A percentile compares a stretch with the other conserved stretches of the same genome.
phyloP scores from a whole-genome alignment of 2,329 filamentous ascomycete species.

The Colletotrichum abscissum region DNA sequence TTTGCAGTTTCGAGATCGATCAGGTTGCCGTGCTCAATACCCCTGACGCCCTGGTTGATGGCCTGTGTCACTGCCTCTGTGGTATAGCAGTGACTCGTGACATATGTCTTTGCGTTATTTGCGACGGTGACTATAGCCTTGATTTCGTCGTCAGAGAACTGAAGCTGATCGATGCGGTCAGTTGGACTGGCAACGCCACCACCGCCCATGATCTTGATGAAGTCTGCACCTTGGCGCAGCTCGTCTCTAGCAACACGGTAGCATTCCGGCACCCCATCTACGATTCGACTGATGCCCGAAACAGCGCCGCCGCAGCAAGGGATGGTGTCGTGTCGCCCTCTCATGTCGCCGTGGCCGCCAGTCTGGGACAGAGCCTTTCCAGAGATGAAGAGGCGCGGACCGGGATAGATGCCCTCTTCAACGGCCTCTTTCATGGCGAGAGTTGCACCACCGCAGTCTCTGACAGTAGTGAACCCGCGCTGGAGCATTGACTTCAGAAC shows the following conservation, averaged over 20 bases:
- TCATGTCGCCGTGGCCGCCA: constrained; percentile 66
- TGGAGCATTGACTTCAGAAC: constrained; percentile 57
- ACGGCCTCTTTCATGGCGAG: constrained; percentile 66
- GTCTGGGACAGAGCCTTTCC: constrained; percentile 66
- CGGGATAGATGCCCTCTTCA: constrained; percentile 62
- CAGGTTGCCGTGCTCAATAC: constrained; percentile 61
- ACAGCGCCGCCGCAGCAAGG: constrained; percentile 57
- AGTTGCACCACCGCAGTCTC: constrained; percentile 68
- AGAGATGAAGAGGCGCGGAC: constrained; percentile 66
- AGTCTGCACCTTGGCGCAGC: constrained; percentile 65
- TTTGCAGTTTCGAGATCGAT: constrained; percentile 54
- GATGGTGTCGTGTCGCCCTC: constrained; percentile 53
- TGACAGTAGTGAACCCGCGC: constrained; percentile 69
- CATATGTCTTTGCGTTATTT: constrained; percentile 59
- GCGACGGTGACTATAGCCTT: constrained; percentile 63
- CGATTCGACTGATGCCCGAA: constrained; percentile 55
- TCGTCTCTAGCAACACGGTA: constrained; percentile 64
- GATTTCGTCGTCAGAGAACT: constrained; percentile 68
- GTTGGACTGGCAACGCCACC: constrained; percentile 68
- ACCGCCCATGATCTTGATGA: constrained; percentile 70
- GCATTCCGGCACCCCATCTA: constrained; percentile 66
- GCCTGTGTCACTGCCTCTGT: constrained; percentile 63
- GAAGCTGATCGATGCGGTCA: constrained; percentile 62
- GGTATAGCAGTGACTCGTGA: constrained; percentile 69
- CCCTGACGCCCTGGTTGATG: constrained; percentile 64